These are phyloP conservation scores for Phytophthora sp. DNA, from an alignment of 352 stramenopile genomes.

Conservation along the genomic window DNA sequence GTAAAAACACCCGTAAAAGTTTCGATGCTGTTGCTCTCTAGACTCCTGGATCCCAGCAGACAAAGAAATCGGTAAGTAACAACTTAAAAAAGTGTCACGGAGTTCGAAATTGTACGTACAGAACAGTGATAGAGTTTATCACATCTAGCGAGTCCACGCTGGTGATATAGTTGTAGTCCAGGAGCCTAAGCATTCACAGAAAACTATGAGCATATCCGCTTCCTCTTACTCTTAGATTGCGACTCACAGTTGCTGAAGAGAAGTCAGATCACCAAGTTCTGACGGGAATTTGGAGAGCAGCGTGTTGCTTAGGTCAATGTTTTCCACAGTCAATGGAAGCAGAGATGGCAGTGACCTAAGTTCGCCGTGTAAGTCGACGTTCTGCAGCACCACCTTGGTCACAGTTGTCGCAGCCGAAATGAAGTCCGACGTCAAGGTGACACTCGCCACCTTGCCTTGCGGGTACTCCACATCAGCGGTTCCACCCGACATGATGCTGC, in stretches of 20 bases:
- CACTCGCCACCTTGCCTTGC: constrained; percentile 39
- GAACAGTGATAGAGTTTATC: constrained; percentile 25
- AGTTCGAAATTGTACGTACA: constrained; percentile 23
- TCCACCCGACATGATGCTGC: constrained; percentile 31
- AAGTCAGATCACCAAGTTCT: constrained; percentile 14
- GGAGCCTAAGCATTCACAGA: constrained; percentile 13
- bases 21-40: constrained; percentile 66
- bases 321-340: constrained; percentile 26
- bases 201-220: not conserved
- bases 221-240: not conserved
- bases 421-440: constrained; percentile 26
- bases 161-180: constrained; percentile 42
- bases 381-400: constrained; percentile 32
- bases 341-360: constrained; percentile 7
- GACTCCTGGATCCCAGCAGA: constrained; percentile 37
- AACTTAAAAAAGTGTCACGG: no score
- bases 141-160: constrained; percentile 20
- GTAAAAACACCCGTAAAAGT: constrained; percentile 58
- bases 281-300: constrained; percentile 29
- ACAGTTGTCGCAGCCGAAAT: constrained; percentile 22
- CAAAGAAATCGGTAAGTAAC: not conserved
- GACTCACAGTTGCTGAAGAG: constrained; percentile 29
- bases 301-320: constrained; percentile 32
- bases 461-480: constrained; percentile 26
- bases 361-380: constrained; percentile 26